These are phyloP conservation scores for Extremus antarcticus DNA, from an alignment of 495 filamentous ascomycete species.

Conservation along the genomic window DNA sequence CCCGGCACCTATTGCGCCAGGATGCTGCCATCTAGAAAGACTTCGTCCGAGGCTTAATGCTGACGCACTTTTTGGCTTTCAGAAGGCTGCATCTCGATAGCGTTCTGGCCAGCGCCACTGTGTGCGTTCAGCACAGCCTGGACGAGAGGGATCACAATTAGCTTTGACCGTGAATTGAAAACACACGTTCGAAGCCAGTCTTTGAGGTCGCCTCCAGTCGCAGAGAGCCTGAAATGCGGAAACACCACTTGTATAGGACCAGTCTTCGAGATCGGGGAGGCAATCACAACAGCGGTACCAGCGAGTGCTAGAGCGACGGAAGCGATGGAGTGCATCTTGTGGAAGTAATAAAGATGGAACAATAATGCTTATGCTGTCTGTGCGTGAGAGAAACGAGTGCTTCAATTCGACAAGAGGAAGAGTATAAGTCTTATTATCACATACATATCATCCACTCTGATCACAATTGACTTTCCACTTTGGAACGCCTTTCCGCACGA, in stretches of 20 bases:
- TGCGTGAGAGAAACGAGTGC: too few species aligned
- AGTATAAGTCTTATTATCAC: too few species aligned
- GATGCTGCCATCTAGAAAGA: too few species aligned
- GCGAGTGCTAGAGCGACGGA: background rate
- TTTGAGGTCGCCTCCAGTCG: background rate
- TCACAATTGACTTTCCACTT: too few species aligned
- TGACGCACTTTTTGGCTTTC: too few species aligned
- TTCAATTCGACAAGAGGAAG: background rate
- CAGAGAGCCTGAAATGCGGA: background rate
- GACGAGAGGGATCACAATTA: background rate
- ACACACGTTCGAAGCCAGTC: background rate
- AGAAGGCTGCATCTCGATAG: background rate
- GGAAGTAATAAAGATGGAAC: background rate
- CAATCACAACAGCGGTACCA: background rate
- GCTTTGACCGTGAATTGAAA: background rate
- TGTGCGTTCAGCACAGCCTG: background rate
- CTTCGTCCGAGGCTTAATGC: too few species aligned
- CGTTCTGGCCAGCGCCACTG: background rate
- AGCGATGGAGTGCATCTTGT: background rate
- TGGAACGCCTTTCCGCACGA: too few species aligned
- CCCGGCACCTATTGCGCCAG: too few species aligned
- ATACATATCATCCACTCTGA: too few species aligned
- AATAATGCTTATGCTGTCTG: background rate
- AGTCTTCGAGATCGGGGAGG: background rate
- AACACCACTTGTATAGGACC: background rate